Evolutionary conservation across 2,329 filamentous ascomycete species (phyloP).

Genomic region (Arachnopeziza araneosa): DNA sequence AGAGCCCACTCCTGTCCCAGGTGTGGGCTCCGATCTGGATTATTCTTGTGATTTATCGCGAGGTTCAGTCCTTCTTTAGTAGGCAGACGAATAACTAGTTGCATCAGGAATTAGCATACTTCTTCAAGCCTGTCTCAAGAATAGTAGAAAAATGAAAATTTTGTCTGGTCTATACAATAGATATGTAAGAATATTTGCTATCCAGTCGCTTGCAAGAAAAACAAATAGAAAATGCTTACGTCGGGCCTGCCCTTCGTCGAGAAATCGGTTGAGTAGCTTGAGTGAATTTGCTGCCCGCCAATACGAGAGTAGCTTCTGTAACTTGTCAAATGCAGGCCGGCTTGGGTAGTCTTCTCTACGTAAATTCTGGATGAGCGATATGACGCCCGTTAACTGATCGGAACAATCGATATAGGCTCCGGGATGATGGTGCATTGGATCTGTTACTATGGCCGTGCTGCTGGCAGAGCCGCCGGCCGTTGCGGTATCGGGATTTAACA

Average conservation of each 20-base stretch:
- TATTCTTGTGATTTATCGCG: not conserved
- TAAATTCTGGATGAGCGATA: not conserved
- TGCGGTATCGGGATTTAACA: too few relatives aligned
- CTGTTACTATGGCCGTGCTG: not conserved
- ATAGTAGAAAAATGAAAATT: not conserved
- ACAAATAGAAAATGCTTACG: not conserved
- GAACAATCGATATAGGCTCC: not conserved
- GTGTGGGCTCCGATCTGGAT: not conserved
- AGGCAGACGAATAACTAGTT: not conserved
- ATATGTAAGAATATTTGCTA: not conserved
- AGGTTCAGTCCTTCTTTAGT: not conserved
- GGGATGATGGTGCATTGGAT: not conserved
- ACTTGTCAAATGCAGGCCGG: not conserved
- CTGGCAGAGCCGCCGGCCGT: not conserved
- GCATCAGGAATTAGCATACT: not conserved
- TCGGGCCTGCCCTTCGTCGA: not conserved
- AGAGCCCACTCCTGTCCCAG: not conserved
- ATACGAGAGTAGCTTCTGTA: not conserved
- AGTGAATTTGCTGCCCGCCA: not conserved
- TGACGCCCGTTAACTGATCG: not conserved
- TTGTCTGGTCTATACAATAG: not conserved
- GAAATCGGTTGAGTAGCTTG: not conserved
- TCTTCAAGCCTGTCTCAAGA: not conserved
- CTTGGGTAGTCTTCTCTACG: not conserved
- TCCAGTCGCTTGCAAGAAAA: not conserved